These are phyloP conservation scores for Tuber indicum DNA, from an alignment of 495 filamentous ascomycete genomes.

Conservation along the genomic window DNA sequence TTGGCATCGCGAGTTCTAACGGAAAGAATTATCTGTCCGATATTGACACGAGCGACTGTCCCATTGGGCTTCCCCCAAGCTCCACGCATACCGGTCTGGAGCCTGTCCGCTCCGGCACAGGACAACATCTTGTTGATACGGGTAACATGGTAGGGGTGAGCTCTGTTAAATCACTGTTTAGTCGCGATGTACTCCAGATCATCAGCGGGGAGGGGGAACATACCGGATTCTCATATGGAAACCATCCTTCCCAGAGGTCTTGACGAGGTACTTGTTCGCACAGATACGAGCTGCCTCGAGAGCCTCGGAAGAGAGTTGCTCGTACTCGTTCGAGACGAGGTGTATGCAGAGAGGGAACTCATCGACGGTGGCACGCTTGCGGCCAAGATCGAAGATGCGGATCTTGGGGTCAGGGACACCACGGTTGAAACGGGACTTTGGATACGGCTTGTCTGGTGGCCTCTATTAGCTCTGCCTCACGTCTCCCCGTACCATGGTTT, in stretches of 20 bases:
- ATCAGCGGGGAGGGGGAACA: not conserved
- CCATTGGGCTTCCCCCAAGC: conserved; percentile 98
- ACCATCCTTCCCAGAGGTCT: conserved; percentile 89
- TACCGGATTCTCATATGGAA: conserved; percentile 87
- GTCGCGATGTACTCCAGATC: not conserved
- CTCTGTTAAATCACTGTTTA: conserved; percentile 46
- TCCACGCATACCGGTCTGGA: conserved; percentile 99
- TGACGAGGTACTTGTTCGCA: conserved; percentile 98
- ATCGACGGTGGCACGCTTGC: conserved; percentile 93
- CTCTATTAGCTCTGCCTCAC: conserved; percentile 4
- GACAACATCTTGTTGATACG: conserved; percentile 99
- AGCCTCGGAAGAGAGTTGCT: conserved; percentile 95
- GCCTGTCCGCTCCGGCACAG: conserved; percentile 97
- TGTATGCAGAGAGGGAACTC: conserved; percentile 97
- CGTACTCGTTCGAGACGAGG: conserved; percentile 97
- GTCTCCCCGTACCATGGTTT: not conserved
- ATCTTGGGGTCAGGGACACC: conserved; percentile 99
- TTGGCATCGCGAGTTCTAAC: conserved; percentile 88
- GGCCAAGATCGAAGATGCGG: conserved; percentile 96
- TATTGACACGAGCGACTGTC: conserved; percentile 94
- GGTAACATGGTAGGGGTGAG: conserved; percentile 96
- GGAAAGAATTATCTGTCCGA: conserved; percentile 91
- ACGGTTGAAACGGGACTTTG: conserved; percentile 98
- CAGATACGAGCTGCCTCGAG: conserved; percentile 97
- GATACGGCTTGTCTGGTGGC: conserved; percentile 66